Evolutionary conservation across 768 basidiomycete genomes (phyloP).

Genomic region (Calocera viscosa): DNA sequence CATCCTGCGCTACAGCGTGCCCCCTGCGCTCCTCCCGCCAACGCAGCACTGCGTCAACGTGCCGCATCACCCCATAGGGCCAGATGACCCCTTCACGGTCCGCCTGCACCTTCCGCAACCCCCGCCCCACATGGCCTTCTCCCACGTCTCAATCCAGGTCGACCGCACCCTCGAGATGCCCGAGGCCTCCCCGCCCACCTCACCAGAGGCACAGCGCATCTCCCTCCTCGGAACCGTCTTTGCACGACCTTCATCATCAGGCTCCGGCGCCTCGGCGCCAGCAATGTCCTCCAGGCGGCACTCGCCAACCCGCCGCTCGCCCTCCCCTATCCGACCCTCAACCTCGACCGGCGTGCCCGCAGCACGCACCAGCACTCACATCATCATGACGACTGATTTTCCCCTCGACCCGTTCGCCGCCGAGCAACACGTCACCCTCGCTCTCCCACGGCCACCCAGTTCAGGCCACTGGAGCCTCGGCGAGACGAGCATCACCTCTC

Average conservation of each 20-base stretch:
- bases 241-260: neutral
- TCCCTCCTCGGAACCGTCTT: constrained; percentile 1
- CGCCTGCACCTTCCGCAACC: constrained; percentile 39
- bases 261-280: neutral
- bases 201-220: constrained; percentile 7
- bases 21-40: constrained; percentile 26
- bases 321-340: neutral
- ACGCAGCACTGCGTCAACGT: constrained; percentile 10
- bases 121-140: constrained; percentile 49
- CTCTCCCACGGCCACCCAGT: neutral
- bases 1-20: constrained; percentile 57
- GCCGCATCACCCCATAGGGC: constrained; percentile 28
- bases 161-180: constrained; percentile 59
- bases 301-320: neutral
- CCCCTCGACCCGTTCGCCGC: neutral
- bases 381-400: neutral
- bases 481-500: constrained; percentile 4
- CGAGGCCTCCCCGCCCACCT: constrained; percentile 50
- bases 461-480: constrained; percentile 1
- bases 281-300: neutral
- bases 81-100: constrained; percentile 26
- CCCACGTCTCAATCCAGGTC: constrained; percentile 40
- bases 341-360: neutral
- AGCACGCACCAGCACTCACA: neutral
- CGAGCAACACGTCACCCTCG: neutral